These are phyloP conservation scores for Phytophthora lateralis DNA, from an alignment of 352 stramenopile species.

Conservation along the genomic window DNA sequence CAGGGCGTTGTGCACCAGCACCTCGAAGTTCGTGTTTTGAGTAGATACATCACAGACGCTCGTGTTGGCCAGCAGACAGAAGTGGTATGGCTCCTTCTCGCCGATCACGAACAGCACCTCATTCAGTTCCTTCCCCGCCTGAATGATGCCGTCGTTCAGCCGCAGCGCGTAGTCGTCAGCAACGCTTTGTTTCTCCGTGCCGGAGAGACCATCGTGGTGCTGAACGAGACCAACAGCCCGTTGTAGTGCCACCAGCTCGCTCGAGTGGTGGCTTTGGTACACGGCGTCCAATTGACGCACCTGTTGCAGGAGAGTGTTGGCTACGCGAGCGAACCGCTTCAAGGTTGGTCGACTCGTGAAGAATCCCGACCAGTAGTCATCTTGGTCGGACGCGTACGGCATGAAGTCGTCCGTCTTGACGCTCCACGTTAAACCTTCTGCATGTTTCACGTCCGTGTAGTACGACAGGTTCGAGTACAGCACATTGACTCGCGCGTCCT, in stretches of 20 bases:
- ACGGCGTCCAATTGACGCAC: constrained; percentile 91
- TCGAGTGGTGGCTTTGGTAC: constrained; percentile 67
- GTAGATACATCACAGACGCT: constrained; percentile 89
- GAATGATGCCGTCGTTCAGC: constrained; percentile 84
- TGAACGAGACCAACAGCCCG: constrained; percentile 93
- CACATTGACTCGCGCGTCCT: constrained; percentile 91
- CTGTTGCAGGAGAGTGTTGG: constrained; percentile 89
- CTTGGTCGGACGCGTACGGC: constrained; percentile 92
- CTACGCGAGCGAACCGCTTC: constrained; percentile 92
- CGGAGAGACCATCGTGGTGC: constrained; percentile 96
- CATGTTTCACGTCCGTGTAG: constrained; percentile 95
- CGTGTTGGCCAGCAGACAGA: constrained; percentile 89
- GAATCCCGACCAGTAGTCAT: constrained; percentile 97
- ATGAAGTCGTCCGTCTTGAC: constrained; percentile 98
- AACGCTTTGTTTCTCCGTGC: constrained; percentile 96
- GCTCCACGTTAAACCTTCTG: constrained; percentile 76
- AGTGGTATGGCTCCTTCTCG: constrained; percentile 63
- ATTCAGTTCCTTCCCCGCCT: constrained; percentile 71
- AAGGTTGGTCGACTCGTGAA: constrained; percentile 94
- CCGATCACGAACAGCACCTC: constrained; percentile 78
- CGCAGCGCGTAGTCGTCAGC: constrained; percentile 95
- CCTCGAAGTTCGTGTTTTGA: constrained; percentile 68
- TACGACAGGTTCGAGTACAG: constrained; percentile 96
- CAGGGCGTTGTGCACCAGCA: constrained; percentile 76
- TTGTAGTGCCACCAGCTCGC: constrained; percentile 69